These are phyloP conservation scores for Incumbomyces delicatus DNA, from an alignment of 2,329 filamentous ascomycete genomes.

Conservation along the genomic window DNA sequence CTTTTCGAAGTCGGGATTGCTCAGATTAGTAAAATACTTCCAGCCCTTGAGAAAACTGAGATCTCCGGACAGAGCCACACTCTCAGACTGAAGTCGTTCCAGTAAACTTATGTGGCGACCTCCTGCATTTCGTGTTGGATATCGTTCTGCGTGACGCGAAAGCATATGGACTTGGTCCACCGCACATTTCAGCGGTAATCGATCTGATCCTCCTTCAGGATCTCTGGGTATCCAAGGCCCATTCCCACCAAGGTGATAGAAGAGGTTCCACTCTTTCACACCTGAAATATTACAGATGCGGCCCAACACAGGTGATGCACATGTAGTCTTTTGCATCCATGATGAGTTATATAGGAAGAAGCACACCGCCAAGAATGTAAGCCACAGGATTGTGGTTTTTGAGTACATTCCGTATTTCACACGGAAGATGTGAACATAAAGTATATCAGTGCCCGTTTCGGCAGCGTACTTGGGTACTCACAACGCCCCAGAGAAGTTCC, in stretches of 20 bases:
- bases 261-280: constrained; percentile 36
- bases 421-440: no score
- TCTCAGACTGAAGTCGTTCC: constrained; percentile 31
- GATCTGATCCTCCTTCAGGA: constrained; percentile 28
- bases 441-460: no score
- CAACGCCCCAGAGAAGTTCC: no score
- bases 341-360: background rate
- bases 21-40: constrained; percentile 41
- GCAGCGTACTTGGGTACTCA: no score
- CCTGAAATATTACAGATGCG: background rate
- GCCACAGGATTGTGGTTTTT: background rate
- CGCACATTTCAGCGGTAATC: constrained; percentile 39
- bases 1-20: constrained; percentile 41
- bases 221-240: constrained; percentile 46
- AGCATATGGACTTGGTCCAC: constrained; percentile 53
- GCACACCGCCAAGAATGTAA: background rate
- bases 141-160: constrained; percentile 49
- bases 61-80: constrained; percentile 37
- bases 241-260: constrained; percentile 46
- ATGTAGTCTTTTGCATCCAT: constrained; percentile 1
- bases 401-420: background rate
- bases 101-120: constrained; percentile 32
- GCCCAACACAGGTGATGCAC: background rate
- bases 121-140: constrained; percentile 44
- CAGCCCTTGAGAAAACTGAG: constrained; percentile 46